phyloP scores from a whole-genome alignment of 352 stramenopile genomes.

The Phytophthora melonis region DNA sequence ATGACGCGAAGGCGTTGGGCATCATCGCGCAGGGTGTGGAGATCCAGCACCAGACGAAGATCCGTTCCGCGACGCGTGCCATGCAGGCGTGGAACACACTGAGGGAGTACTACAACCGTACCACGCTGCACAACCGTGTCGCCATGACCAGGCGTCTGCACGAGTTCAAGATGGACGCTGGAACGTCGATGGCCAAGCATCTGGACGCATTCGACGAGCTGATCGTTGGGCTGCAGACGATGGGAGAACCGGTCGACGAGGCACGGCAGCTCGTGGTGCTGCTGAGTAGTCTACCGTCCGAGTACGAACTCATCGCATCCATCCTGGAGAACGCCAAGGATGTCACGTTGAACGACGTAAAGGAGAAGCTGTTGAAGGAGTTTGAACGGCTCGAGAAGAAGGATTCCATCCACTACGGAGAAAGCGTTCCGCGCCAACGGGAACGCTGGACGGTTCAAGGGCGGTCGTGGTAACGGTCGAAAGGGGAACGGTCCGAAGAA shows the following conservation, averaged over 20 bases:
- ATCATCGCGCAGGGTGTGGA: too few relatives aligned
- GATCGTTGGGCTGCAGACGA: too few relatives aligned
- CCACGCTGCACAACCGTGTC: conserved; percentile 39
- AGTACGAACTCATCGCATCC: conserved; percentile 40
- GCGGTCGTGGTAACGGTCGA: too few relatives aligned
- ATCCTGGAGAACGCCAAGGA: conserved; percentile 27
- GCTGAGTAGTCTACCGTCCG: conserved; percentile 20
- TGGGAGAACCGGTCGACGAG: conserved; percentile 31
- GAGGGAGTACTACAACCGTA: conserved; percentile 32
- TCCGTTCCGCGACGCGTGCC: too few relatives aligned
- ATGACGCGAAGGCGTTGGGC: too few relatives aligned
- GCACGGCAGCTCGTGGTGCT: conserved; percentile 35
- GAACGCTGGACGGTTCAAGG: neutral
- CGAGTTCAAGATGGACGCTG: neutral
- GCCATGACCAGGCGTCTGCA: conserved; percentile 14
- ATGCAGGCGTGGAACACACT: too few relatives aligned
- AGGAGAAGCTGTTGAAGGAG: conserved; percentile 20
- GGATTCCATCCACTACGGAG: neutral
- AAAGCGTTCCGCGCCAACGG: neutral
- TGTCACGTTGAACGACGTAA: conserved; percentile 21
- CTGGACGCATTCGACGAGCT: conserved; percentile 38
- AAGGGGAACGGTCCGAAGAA: neutral
- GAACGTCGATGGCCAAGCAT: conserved; percentile 15
- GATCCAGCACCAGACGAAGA: too few relatives aligned
- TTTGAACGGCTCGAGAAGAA: conserved; percentile 19